Evolutionary conservation across 306 rosid genomes (phyloP), one percentile per base, ranked within the genome.

Genomic region (Herpetospermum pedunculosum): DNA sequence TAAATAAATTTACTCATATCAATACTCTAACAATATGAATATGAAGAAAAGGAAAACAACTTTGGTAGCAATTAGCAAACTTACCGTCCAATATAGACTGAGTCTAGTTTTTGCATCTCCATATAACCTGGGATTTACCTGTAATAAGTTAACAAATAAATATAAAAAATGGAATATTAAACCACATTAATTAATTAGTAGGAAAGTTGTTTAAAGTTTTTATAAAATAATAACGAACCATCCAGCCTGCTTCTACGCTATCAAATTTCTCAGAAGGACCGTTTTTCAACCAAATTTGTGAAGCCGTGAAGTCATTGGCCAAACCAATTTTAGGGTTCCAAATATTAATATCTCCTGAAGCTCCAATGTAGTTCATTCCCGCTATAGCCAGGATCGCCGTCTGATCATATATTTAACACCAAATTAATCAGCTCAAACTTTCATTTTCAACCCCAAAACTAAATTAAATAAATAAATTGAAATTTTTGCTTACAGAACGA

Each of bases 221-320:
- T 18, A 1, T 19, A 64, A 15, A 9, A 44, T 44, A 44, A 13
- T 8, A 38, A 74, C 74, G 16, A n/a, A 85, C 94, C 85, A 70
- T 67, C 97, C 91, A 87, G 70, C 93, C 96, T 19, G 90, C 62
- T 79, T 89, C 97, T 0, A 87, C 67, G 11, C 91, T 89, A 19
- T 89, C 96, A 69, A 89, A 89, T 54, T 14, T 16, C 4, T 69
- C 35, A 4, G 77, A 75, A 40, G 76, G 81, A 4, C 79, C 83
- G 35, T 75, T 41, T 75, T 78, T 89, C 8, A 83, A 80, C 89
- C 86, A 86, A 2, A 89, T 78, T 80, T 89, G 86, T 25, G 88
- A 88, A 14, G 92, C 83, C 55, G 96, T 72, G 81, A 80, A 89
- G 32, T 91, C 95, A 19, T 79, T 71, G 15, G 79, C 62, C 28